Base-by-base conservation (phyloP, 345 rosid genomes). In the Gossypium rotundifolium region DNA sequence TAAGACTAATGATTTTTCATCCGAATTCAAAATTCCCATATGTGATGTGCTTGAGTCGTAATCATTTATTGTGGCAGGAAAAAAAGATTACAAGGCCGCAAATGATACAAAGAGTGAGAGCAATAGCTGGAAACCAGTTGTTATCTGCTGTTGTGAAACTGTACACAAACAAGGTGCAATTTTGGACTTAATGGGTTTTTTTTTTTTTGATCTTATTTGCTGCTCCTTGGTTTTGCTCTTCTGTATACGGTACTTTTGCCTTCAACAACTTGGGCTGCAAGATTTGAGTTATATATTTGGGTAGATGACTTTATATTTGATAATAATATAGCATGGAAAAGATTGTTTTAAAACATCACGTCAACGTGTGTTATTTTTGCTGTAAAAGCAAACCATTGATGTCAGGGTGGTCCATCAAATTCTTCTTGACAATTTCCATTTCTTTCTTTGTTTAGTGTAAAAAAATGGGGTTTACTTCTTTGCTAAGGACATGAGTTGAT, bases 131-230 rank as follows among this genome's bases (percentile, higher is more conserved):
- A 27, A 17, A 25, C 23, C 45, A 4, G 14, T 9, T 51, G 9
- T 51, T 69, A 11, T 40, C 45, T 51, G 60, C 59, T 52, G 14
- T 69, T 25, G 1, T 51, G 9, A 51, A 51, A 13, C 2, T 49
- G 59, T 51, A 51, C 72, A 25, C 22, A 17, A 69, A 27, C 58
- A 51, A 51, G 73, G 73, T 69, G 60, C 58, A 27, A 22, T 27
- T 49, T 12, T 69, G 23, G 25, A 64, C 48, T 9, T 38, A 18
- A 27, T 63, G 11, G n/a, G 18, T 7, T 29, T 29, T 62, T 27
- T 22, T 6, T 14, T 62, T 62, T 0, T 16, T n/a, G n/a, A n/a
- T 14, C 49, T 14, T 23, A 6, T n/a, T 64, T n/a, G n/a, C 25
- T n/a, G 23, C 25, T 0, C 9, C 23, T 16, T 33, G 13, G 48